Evolutionary conservation across 2,329 filamentous ascomycete species (phyloP).

Genomic region (Shiraia sp.): DNA sequence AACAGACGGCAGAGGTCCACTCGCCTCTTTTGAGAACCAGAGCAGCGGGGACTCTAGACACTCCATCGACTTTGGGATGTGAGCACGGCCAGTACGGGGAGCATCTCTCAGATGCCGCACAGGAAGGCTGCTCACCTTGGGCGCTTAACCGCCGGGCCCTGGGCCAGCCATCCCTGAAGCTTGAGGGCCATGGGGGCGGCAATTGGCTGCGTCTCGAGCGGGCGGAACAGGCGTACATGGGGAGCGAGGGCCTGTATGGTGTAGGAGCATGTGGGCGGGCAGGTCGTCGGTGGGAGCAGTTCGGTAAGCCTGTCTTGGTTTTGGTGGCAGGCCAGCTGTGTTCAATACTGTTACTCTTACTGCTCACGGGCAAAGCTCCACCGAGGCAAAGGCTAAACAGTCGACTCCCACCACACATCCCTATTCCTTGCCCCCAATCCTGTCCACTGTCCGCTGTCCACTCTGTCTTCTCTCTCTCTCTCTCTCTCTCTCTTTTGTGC

Average conservation of each 20-base stretch:
- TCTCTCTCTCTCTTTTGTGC: constrained; percentile 19
- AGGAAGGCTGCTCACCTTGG: too few species aligned
- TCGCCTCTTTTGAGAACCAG: constrained; percentile 1
- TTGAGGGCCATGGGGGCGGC: constrained; percentile 1
- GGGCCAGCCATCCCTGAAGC: constrained; percentile 10
- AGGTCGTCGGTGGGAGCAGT: constrained; percentile 8
- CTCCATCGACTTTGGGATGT: constrained; percentile 17
- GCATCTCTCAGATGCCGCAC: constrained; percentile 9
- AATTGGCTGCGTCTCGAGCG: constrained; percentile 14
- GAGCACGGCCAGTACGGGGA: constrained; percentile 9
- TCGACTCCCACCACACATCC: constrained; percentile 8
- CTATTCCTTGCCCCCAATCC: too few species aligned
- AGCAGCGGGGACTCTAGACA: constrained; percentile 2
- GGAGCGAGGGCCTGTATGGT: too few species aligned
- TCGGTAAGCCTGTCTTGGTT: constrained; percentile 10
- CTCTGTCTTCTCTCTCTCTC: too few species aligned
- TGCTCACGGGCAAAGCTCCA: constrained; percentile 10
- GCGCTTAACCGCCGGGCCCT: constrained; percentile 16
- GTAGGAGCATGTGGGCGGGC: constrained; percentile 13
- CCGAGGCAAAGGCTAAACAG: constrained; percentile 20
- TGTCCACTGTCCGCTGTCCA: too few species aligned
- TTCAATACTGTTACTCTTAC: background rate
- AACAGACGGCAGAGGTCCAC: background rate
- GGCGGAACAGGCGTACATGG: constrained; percentile 9
- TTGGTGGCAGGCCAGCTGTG: background rate